Conservation (phyloP, 306 rosid genomes). For the Quercus robur region DNA sequence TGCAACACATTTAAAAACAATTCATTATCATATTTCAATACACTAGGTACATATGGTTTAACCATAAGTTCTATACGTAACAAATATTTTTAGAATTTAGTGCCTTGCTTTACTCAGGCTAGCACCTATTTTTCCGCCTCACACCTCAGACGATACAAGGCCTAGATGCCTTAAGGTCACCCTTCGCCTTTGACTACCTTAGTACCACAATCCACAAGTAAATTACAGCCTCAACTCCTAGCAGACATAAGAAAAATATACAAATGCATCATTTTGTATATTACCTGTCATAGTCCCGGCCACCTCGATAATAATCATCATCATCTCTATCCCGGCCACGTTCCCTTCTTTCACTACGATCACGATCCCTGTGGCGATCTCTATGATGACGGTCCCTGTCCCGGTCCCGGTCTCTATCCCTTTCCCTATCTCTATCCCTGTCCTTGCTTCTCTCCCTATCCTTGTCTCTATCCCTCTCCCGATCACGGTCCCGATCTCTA, state of each 20-base stretch:
- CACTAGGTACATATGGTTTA: too few species aligned
- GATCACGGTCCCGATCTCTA: constrained; percentile 25
- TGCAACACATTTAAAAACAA: too few species aligned
- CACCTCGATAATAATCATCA: constrained; percentile 55
- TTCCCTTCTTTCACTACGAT: constrained; percentile 74
- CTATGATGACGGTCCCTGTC: constrained; percentile 64
- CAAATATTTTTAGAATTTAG: too few species aligned
- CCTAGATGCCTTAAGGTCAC: too few species aligned
- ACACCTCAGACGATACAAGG: too few species aligned
- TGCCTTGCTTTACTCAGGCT: too few species aligned
- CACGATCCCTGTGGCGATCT: constrained; percentile 65
- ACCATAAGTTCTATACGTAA: too few species aligned
- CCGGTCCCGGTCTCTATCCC: constrained; percentile 44
- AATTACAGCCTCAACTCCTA: background rate
- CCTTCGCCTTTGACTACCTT: too few species aligned
- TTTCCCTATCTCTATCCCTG: constrained; percentile 43
- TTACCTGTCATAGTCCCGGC: constrained; percentile 79
- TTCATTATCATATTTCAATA: too few species aligned
- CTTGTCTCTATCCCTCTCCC: constrained; percentile 31
- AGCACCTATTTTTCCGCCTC: too few species aligned
- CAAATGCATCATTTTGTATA: background rate
- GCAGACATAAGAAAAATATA: background rate
- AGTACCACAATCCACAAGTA: too few species aligned
- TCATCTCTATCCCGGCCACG: constrained; percentile 78
- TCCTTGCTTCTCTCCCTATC: constrained; percentile 43